Evolutionary conservation across 495 filamentous ascomycete species (phyloP).

Genomic region (Neurospora cerealis): DNA sequence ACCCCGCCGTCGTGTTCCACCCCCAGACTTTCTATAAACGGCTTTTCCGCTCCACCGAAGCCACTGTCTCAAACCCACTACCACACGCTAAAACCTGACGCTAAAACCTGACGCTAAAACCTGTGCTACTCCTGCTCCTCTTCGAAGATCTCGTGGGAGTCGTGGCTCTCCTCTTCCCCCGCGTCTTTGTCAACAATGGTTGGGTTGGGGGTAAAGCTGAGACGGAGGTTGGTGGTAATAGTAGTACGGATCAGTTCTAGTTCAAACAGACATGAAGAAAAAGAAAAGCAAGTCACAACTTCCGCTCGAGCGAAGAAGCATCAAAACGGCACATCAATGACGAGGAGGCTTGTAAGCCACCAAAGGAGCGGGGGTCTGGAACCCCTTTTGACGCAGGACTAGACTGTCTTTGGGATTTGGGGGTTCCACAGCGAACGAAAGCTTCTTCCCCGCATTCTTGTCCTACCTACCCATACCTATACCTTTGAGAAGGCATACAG

Average conservation of each 20-base stretch:
- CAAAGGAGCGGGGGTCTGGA: neutral
- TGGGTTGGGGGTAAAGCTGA: neutral
- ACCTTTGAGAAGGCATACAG: neutral
- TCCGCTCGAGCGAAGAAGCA: constrained; percentile 10
- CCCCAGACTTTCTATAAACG: neutral
- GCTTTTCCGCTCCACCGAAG: neutral
- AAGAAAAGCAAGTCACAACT: neutral
- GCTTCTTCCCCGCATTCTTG: neutral
- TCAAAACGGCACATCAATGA: neutral
- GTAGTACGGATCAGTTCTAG: neutral
- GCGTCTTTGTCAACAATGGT: neutral
- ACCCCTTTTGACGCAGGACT: neutral
- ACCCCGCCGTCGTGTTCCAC: neutral
- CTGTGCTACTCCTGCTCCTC: neutral
- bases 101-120: neutral
- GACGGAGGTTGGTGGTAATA: neutral
- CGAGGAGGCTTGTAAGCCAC: neutral
- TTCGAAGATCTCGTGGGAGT: neutral
- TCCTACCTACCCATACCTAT: neutral
- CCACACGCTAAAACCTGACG: neutral
- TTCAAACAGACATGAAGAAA: neutral
- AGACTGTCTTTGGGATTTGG: neutral
- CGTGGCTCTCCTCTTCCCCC: neutral
- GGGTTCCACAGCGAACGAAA: neutral
- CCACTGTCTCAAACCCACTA: neutral